A percentile compares a stretch with the other conserved stretches of the same genome.
Evolutionary conservation across 148 eudicot genomes (phyloP).

Genomic region (Rhododendron molle): DNA sequence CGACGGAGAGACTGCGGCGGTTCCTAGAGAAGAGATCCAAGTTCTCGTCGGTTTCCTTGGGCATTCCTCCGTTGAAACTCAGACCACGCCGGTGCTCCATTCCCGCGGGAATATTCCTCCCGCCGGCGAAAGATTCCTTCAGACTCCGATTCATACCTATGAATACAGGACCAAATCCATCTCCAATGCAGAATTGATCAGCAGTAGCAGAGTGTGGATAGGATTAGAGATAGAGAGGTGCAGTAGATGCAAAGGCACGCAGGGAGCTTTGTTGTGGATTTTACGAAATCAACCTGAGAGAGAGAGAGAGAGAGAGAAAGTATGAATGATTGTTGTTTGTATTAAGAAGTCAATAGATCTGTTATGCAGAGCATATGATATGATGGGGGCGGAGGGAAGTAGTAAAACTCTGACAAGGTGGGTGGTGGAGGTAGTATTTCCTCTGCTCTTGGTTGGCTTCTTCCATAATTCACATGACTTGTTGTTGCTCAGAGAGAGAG

Average conservation of each 20-base stretch:
- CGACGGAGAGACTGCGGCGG: slow-evolving; percentile 23
- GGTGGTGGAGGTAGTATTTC: background rate
- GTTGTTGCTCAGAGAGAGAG: background rate
- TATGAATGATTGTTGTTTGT: background rate
- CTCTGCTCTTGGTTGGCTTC: background rate
- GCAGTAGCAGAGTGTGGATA: background rate
- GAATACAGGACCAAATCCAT: background rate
- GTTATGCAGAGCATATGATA: background rate
- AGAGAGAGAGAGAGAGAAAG: slow-evolving; percentile 2
- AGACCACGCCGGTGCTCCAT: slow-evolving; percentile 17
- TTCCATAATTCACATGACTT: background rate
- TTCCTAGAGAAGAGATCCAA: slow-evolving; percentile 27
- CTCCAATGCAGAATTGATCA: background rate
- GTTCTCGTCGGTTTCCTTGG: slow-evolving; percentile 22
- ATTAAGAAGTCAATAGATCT: background rate
- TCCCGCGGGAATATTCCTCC: slow-evolving; percentile 18
- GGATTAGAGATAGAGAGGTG: background rate
- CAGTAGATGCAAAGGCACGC: slow-evolving; percentile 8
- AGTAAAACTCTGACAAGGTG: background rate
- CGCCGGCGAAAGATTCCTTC: slow-evolving; percentile 9
- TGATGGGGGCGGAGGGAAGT: background rate
- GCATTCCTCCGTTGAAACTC: slow-evolving; percentile 12
- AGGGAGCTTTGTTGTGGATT: slow-evolving; percentile 1
- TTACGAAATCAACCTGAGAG: slow-evolving; percentile 13
- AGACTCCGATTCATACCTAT: slow-evolving; percentile 16